A percentile compares a stretch with the other conserved stretches of the same genome.
Evolutionary conservation across 768 basidiomycete genomes (phyloP).

Genomic region (Bullera alba): DNA sequence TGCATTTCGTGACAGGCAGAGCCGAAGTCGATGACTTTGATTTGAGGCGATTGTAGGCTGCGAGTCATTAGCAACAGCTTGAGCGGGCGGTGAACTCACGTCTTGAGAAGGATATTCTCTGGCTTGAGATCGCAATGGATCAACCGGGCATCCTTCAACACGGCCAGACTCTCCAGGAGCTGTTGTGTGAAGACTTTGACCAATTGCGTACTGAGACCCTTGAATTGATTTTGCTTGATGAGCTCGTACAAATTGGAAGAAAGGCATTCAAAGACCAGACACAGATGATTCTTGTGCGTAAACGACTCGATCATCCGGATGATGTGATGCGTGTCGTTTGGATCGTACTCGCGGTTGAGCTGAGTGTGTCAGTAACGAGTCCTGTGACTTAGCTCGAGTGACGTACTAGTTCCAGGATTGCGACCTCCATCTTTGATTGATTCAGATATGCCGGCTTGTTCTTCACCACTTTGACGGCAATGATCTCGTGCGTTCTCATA

Average conservation of each 20-base stretch:
- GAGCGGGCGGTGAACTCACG: slow-evolving; percentile 52
- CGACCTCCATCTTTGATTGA: slow-evolving; percentile 99
- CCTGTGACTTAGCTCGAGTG: background rate
- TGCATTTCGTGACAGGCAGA: slow-evolving; percentile 98
- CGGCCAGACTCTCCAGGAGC: slow-evolving; percentile 79
- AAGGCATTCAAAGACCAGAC: slow-evolving; percentile 93
- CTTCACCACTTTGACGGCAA: slow-evolving; percentile 98
- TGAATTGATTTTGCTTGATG: slow-evolving; percentile 99
- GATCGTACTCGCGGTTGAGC: slow-evolving; percentile 92
- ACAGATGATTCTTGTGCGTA: slow-evolving; percentile 91
- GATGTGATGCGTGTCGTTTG: slow-evolving; percentile 92
- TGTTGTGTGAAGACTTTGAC: slow-evolving; percentile 99
- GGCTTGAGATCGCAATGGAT: slow-evolving; percentile 99
- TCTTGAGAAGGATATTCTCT: slow-evolving; percentile 95
- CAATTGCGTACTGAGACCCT: slow-evolving; percentile 89
- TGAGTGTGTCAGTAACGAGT: slow-evolving; percentile 46
- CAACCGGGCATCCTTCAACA: slow-evolving; percentile 88
- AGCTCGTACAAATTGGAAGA: slow-evolving; percentile 97
- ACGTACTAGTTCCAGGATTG: slow-evolving; percentile 87
- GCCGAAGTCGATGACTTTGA: slow-evolving; percentile 99
- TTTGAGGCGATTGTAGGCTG: slow-evolving; percentile 91
- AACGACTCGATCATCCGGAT: slow-evolving; percentile 90
- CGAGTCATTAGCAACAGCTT: background rate
- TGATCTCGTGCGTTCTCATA: slow-evolving; percentile 97
- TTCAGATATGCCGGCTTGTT: slow-evolving; percentile 99